Conservation (phyloP, 495 filamentous ascomycete genomes). For the Umbilicaria muhlenbergii region DNA sequence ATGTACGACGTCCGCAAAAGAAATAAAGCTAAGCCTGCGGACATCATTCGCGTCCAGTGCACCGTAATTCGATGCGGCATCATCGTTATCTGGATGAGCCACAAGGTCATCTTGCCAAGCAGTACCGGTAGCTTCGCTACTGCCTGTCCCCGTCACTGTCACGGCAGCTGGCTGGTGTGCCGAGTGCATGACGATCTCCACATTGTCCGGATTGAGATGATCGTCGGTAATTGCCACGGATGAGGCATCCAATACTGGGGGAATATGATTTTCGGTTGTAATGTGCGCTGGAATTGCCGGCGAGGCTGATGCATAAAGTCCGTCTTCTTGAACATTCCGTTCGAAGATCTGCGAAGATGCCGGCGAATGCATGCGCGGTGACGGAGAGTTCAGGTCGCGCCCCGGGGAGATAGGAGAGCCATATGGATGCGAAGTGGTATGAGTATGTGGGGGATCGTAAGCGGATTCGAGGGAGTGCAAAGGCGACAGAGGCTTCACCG, state of each 20-base stretch:
- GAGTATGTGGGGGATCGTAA: constrained; percentile 15
- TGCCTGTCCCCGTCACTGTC: constrained; percentile 35
- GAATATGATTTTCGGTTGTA: constrained; percentile 82
- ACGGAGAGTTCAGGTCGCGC: constrained; percentile 34
- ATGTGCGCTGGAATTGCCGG: constrained; percentile 78
- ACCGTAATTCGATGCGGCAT: constrained; percentile 52
- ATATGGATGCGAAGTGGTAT: constrained; percentile 27
- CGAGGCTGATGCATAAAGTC: constrained; percentile 43
- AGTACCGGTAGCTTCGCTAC: constrained; percentile 20
- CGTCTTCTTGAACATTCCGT: constrained; percentile 74
- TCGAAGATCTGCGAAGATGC: constrained; percentile 82
- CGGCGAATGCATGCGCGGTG: constrained; percentile 46
- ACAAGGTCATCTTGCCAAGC: constrained; percentile 41
- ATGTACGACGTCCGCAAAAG: constrained; percentile 89
- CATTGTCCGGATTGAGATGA: constrained; percentile 57
- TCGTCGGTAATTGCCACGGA: constrained; percentile 78
- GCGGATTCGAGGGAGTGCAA: constrained; percentile 5
- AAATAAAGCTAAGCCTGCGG: constrained; percentile 80
- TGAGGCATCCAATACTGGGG: constrained; percentile 74
- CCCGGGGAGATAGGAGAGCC: constrained; percentile 30
- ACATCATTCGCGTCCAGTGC: constrained; percentile 59
- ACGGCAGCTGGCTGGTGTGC: constrained; percentile 64
- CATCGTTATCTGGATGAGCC: constrained; percentile 33
- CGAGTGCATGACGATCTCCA: constrained; percentile 76
- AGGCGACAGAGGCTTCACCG: constrained; percentile 11